Evolutionary conservation across 164 flowering plant species (phyloP).

Genomic region (Magnolia changhungtana): DNA sequence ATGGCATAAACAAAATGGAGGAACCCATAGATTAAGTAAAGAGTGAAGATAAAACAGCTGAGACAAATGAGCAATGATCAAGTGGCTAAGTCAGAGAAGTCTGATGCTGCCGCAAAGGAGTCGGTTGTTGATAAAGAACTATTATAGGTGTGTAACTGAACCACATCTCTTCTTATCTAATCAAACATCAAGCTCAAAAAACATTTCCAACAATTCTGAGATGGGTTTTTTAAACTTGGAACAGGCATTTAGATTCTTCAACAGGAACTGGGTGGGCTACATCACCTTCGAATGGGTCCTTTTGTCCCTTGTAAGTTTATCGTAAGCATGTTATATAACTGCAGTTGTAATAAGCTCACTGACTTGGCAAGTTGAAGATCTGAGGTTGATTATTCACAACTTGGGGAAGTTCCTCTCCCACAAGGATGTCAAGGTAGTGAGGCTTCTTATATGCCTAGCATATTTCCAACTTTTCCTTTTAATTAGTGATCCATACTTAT

Average conservation of each 20-base stretch:
- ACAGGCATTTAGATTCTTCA: conserved; percentile 43
- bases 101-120: no score
- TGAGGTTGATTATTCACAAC: conserved; percentile 50
- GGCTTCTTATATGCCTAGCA: not conserved
- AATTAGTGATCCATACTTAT: not conserved
- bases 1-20: conserved; percentile 23
- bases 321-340: conserved; percentile 82
- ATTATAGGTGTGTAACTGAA: no score
- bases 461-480: no score
- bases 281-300: conserved; percentile 8
- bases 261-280: conserved; percentile 78
- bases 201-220: no score
- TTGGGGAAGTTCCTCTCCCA: conserved; percentile 79
- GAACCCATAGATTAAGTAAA: conserved; percentile 24
- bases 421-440: conserved; percentile 87
- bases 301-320: not conserved
- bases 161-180: no score
- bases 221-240: no score
- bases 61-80: conserved; percentile 19
- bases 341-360: conserved; percentile 30
- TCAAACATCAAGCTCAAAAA: no score
- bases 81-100: not conserved
- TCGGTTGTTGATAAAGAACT: no score
- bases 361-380: no score
- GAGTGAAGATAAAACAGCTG: conserved; percentile 16